phyloP scores from a whole-genome alignment of 495 filamentous ascomycete genomes.

The Acidiella bohemica region DNA sequence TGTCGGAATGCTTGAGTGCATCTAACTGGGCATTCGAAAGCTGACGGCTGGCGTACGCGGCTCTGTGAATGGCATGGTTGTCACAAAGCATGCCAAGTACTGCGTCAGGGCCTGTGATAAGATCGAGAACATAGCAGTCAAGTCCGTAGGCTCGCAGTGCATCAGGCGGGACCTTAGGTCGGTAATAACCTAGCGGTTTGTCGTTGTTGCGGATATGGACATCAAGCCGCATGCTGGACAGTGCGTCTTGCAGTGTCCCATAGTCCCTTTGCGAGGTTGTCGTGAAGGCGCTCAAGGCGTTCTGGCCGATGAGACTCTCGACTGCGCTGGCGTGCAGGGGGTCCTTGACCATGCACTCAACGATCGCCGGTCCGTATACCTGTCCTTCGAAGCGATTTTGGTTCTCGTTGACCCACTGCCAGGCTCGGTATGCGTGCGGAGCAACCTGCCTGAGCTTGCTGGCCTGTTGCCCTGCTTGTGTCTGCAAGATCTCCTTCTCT shows the following conservation, averaged over 20 bases:
- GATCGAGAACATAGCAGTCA: conserved; percentile 66
- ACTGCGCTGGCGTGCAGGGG: conserved; percentile 57
- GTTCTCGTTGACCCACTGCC: conserved; percentile 69
- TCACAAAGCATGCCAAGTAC: conserved; percentile 78
- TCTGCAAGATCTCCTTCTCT: conserved; percentile 50
- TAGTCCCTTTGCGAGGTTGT: conserved; percentile 60
- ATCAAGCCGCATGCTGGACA: conserved; percentile 49
- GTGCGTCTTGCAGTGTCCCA: conserved; percentile 47
- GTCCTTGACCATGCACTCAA: conserved; percentile 72
- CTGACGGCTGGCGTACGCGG: conserved; percentile 47
- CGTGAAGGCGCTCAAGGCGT: conserved; percentile 62
- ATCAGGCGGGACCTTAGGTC: conserved; percentile 34
- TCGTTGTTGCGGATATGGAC: conserved; percentile 49
- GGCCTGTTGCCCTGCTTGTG: conserved; percentile 62
- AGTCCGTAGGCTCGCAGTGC: conserved; percentile 51
- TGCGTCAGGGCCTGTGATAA: conserved; percentile 63
- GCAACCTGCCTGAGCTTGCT: conserved; percentile 44
- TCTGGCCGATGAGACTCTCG: conserved; percentile 51
- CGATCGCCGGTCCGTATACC: conserved; percentile 72
- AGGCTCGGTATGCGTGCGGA: conserved; percentile 50
- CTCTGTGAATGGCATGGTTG: conserved; percentile 49
- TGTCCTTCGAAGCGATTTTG: conserved; percentile 58
- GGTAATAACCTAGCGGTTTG: conserved; percentile 37
- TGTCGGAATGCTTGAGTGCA: conserved; percentile 33
- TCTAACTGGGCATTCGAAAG: conserved; percentile 51